A percentile compares a stretch with the other conserved stretches of the same genome.
Conservation (phyloP, 208 protist genomes). For the Trypanosomatidae sp. region DNA sequence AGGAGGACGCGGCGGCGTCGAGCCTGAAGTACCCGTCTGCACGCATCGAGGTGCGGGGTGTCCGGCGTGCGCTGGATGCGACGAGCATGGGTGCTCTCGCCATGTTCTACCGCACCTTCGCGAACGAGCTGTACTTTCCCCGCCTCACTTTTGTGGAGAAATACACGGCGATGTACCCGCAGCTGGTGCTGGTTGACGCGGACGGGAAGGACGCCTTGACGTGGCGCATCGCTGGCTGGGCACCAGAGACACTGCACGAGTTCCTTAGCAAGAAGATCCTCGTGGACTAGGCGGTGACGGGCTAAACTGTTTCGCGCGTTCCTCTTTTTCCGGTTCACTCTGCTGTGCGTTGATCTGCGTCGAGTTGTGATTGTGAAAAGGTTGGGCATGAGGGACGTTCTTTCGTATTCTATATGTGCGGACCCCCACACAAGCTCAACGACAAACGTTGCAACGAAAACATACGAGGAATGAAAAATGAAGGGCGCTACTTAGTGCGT, state of each 20-base stretch:
- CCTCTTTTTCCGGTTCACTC: too few species aligned
- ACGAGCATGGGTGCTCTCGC: background rate
- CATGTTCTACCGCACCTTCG: slow-evolving; percentile 11
- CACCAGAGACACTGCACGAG: slow-evolving; percentile 33
- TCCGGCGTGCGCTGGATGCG: background rate
- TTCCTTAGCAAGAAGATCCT: slow-evolving; percentile 36
- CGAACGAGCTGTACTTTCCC: slow-evolving; percentile 23
- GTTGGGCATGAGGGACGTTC: too few species aligned
- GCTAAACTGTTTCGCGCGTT: too few species aligned
- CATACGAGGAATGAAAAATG: too few species aligned
- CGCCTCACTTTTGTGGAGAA: slow-evolving; percentile 14
- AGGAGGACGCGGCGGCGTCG: background rate
- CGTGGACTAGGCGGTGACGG: too few species aligned
- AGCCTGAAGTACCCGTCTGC: slow-evolving; percentile 5
- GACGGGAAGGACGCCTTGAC: slow-evolving; percentile 16
- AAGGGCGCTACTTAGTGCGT: too few species aligned
- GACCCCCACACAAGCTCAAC: too few species aligned
- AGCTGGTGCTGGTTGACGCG: slow-evolving; percentile 21
- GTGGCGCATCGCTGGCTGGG: slow-evolving; percentile 32
- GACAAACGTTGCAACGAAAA: too few species aligned
- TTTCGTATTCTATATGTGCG: too few species aligned
- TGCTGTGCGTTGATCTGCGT: too few species aligned
- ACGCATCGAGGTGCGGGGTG: slow-evolving; percentile 11
- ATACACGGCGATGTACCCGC: slow-evolving; percentile 7
- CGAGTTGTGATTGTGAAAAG: too few species aligned